Base-by-base conservation (phyloP, 345 rosid genomes). In the Garcia nutans region DNA sequence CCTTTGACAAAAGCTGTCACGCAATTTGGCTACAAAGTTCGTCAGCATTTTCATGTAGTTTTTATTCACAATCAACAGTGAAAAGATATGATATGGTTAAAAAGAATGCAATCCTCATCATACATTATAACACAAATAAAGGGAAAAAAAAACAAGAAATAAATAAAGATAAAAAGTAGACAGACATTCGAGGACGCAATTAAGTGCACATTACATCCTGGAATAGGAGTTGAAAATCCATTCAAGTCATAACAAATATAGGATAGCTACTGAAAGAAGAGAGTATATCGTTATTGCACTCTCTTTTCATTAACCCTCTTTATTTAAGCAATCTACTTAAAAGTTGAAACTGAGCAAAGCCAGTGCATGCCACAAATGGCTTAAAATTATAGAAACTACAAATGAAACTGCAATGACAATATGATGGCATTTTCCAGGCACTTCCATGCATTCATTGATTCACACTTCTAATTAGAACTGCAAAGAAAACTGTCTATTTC, bases 171-270 rank as follows among this genome's bases (percentile, higher is more conserved):
- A 71, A 41, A 41, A 56, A 59, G 44, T 20, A 24, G 59, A 54
- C 73, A 54, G 47, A 54, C 57, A 57, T 2, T 50, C 8, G 7
- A 6, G 61, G 42, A 33, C 73, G 22, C 20, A 28, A 10, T 3
- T 12, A 16, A 12, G 24, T 15, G 44, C 68, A 3, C 23, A 61
- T 61, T 68, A 61, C 76, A 61, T 45, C 58, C 67, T 73, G 22
- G 47, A 26, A 24, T 60, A 26, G 22, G 56, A 5, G 44, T 26
- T 28, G 62, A 70, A 68, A 70, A 54, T 54, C 76, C 76, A 73
- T 60, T 60, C 24, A 45, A 55, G 75, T 45, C 42, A 17, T 55
- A 26, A 31, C 57, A 60, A 19, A 72, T 16, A 62, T 3, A 28
- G 45, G 73, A 9, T 52, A 37, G 20, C 42, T 9, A 28, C 1